A percentile compares a stretch with the other conserved stretches of the same genome.
These are phyloP conservation scores for Dictyostelium purpureum DNA, from an alignment of 78 protist genomes.

Conservation along the genomic window DNA sequence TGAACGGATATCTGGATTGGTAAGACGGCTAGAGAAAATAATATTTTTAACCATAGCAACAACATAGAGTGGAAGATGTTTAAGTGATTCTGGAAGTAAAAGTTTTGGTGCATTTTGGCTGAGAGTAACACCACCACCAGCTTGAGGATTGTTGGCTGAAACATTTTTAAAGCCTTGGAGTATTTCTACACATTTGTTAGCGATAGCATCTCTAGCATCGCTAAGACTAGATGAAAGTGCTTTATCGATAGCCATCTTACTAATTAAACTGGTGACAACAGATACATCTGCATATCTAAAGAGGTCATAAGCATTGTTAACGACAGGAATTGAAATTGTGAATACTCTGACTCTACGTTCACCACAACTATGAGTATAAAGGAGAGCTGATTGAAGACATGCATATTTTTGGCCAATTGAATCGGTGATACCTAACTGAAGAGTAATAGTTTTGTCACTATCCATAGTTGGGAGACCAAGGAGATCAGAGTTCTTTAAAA, in stretches of 20 bases:
- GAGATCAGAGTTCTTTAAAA: constrained; percentile 73
- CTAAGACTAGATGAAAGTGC: constrained; percentile 36
- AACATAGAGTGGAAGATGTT: constrained; percentile 75
- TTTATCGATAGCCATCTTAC: constrained; percentile 87
- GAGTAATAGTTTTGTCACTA: constrained; percentile 74
- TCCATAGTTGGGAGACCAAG: constrained; percentile 82
- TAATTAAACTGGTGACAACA: constrained; percentile 62
- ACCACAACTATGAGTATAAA: constrained; percentile 85
- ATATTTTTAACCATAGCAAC: constrained; percentile 78
- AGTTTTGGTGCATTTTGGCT: constrained; percentile 60
- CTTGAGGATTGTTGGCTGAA: background rate
- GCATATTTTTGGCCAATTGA: constrained; percentile 11
- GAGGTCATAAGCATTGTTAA: constrained; percentile 3
- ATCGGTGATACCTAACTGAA: constrained; percentile 67
- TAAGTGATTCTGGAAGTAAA: constrained; percentile 79
- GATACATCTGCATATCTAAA: constrained; percentile 54
- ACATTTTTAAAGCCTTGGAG: constrained; percentile 51
- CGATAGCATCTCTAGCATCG: constrained; percentile 83
- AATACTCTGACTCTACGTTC: constrained; percentile 87
- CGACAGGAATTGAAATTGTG: constrained; percentile 73
- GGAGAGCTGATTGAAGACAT: constrained; percentile 80
- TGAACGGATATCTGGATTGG: constrained; percentile 60
- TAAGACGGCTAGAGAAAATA: constrained; percentile 2
- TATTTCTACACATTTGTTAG: constrained; percentile 69
- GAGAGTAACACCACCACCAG: constrained; percentile 7